A percentile compares a stretch with the other conserved stretches of the same genome.
These are phyloP conservation scores for Chaetomiaceae sp. DNA, from an alignment of 2,329 filamentous ascomycete species.

Conservation along the genomic window DNA sequence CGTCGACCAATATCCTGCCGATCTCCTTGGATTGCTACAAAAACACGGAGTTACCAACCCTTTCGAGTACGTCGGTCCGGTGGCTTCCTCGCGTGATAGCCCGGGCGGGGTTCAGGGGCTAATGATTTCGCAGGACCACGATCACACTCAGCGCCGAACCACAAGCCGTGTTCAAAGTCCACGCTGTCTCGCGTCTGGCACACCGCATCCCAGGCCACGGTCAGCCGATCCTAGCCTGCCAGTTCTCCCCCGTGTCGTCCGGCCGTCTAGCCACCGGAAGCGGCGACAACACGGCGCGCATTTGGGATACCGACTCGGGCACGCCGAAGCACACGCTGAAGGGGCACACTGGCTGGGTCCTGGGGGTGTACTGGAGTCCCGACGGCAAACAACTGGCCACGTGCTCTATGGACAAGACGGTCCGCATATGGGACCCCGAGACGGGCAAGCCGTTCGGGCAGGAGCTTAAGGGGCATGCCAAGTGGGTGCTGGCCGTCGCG, in stretches of 20 bases:
- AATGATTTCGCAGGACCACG: conserved; percentile 24
- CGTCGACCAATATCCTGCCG: conserved; percentile 50
- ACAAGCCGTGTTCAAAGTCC: conserved; percentile 89
- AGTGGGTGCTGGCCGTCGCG: conserved; percentile 79
- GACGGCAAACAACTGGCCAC: conserved; percentile 78
- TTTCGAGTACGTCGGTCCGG: conserved; percentile 42
- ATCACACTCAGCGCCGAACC: conserved; percentile 58
- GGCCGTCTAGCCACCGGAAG: conserved; percentile 78
- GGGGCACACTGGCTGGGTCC: conserved; percentile 84
- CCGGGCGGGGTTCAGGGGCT: conserved; percentile 25
- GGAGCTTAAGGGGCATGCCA: conserved; percentile 75
- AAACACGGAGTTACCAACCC: conserved; percentile 53
- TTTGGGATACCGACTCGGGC: conserved; percentile 94
- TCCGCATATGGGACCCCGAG: conserved; percentile 82
- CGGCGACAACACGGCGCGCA: conserved; percentile 82
- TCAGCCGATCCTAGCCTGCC: conserved; percentile 77
- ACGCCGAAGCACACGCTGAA: conserved; percentile 81
- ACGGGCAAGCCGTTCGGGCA: conserved; percentile 69
- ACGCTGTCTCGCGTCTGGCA: conserved; percentile 83
- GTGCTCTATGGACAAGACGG: conserved; percentile 85
- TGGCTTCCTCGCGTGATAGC: no score
- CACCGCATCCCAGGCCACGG: conserved; percentile 86
- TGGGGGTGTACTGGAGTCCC: conserved; percentile 81
- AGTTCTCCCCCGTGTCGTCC: conserved; percentile 76
- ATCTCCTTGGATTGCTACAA: conserved; percentile 48